phyloP scores from a whole-genome alignment of 331 rosid species.

The Quercus tomentella region DNA sequence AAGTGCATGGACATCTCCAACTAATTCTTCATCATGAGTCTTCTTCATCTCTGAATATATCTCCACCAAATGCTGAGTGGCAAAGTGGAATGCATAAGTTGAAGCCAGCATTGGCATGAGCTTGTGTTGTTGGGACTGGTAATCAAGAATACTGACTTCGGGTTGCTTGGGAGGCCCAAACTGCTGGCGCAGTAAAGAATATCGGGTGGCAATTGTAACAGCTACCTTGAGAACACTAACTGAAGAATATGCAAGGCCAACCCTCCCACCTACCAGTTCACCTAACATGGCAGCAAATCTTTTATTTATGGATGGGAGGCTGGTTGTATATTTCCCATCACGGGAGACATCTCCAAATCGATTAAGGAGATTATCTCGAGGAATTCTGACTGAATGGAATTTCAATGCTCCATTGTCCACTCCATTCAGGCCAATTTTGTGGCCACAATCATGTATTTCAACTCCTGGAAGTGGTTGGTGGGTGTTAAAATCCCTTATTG shows the following conservation, averaged over 20 bases:
- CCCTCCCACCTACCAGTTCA: slow-evolving; percentile 99
- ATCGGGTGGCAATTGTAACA: slow-evolving; percentile 75
- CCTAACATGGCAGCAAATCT: slow-evolving; percentile 95
- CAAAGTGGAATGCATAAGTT: slow-evolving; percentile 83
- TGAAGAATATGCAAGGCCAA: slow-evolving; percentile 93
- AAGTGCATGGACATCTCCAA: slow-evolving; percentile 82
- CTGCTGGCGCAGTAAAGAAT: slow-evolving; percentile 92
- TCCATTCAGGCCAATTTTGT: slow-evolving; percentile 92
- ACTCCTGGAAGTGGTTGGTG: slow-evolving; percentile 87
- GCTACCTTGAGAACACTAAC: slow-evolving; percentile 83
- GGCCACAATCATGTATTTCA: slow-evolving; percentile 96
- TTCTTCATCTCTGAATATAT: slow-evolving; percentile 82
- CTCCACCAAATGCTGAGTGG: slow-evolving; percentile 62
- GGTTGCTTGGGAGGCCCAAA: slow-evolving; percentile 96
- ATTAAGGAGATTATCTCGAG: slow-evolving; percentile 90
- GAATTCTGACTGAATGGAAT: slow-evolving; percentile 82
- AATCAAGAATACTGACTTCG: slow-evolving; percentile 83
- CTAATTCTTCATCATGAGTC: slow-evolving; percentile 71
- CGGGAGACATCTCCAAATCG: slow-evolving; percentile 95
- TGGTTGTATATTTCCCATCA: slow-evolving; percentile 85
- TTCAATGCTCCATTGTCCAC: slow-evolving; percentile 95
- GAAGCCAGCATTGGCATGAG: slow-evolving; percentile 99
- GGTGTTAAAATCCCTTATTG: slow-evolving; percentile 81
- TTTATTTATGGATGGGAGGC: slow-evolving; percentile 69
- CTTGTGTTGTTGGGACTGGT: slow-evolving; percentile 97